A percentile compares a stretch with the other conserved stretches of the same genome.
These are phyloP conservation scores for Leptosphaerulina australis DNA, from an alignment of 2,329 filamentous ascomycete species.

Conservation along the genomic window DNA sequence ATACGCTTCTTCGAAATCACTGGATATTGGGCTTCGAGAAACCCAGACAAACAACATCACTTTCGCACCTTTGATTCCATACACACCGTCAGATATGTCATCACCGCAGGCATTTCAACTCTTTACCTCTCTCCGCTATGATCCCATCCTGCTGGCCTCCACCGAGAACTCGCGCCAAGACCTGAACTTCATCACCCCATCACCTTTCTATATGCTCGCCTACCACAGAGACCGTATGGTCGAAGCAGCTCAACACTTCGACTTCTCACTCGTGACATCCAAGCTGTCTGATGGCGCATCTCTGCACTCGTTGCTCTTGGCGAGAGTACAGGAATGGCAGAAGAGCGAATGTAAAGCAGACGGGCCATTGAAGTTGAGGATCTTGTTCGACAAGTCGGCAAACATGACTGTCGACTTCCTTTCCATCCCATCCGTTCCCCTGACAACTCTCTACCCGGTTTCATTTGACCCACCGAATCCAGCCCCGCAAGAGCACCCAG, in stretches of 20 bases:
- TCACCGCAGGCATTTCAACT: slow-evolving; percentile 41
- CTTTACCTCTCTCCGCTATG: slow-evolving; percentile 50
- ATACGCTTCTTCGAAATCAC: no score
- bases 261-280: slow-evolving; percentile 51
- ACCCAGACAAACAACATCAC: no score
- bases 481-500: slow-evolving; percentile 26
- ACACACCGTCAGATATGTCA: slow-evolving; percentile 23
- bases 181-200: slow-evolving; percentile 58
- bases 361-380: slow-evolving; percentile 54
- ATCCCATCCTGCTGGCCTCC: slow-evolving; percentile 44
- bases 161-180: slow-evolving; percentile 53
- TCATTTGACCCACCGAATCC: slow-evolving; percentile 57
- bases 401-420: slow-evolving; percentile 49
- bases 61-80: no score
- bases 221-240: slow-evolving; percentile 80
- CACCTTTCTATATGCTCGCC: slow-evolving; percentile 78
- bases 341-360: slow-evolving; percentile 26
- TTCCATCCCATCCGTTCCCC: slow-evolving; percentile 49
- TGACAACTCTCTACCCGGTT: slow-evolving; percentile 64
- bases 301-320: slow-evolving; percentile 40
- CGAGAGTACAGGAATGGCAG: slow-evolving; percentile 40
- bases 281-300: slow-evolving; percentile 44
- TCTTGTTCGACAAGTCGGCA: slow-evolving; percentile 56
- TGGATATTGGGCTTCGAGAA: no score
- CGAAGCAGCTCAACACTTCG: slow-evolving; percentile 59